Evolutionary conservation across 2,329 filamentous ascomycete species (phyloP).

Genomic region (Xylaria multiplex): DNA sequence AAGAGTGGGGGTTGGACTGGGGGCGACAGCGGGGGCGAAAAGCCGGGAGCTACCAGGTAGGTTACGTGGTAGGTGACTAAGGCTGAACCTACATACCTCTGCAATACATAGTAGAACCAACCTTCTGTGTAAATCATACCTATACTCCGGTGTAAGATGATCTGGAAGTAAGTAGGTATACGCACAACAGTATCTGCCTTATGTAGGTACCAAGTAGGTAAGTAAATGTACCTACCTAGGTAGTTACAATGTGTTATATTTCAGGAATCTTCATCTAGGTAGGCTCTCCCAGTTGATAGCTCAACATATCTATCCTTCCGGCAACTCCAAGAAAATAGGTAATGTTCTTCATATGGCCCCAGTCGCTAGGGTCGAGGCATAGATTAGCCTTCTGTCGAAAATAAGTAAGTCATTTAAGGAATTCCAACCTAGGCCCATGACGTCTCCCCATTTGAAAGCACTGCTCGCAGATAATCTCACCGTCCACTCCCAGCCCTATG

Average conservation of each 20-base stretch:
- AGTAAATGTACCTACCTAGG: background rate
- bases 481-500: background rate
- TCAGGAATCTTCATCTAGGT: too few relatives aligned
- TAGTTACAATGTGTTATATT: background rate
- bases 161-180: too few relatives aligned
- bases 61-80: too few relatives aligned
- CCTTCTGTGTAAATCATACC: too few relatives aligned
- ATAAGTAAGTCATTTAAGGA: background rate
- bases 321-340: too few relatives aligned
- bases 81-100: too few relatives aligned
- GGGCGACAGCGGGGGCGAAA: background rate
- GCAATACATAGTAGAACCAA: too few relatives aligned
- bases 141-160: too few relatives aligned
- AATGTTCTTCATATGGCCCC: too few relatives aligned
- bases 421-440: background rate
- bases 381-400: background rate
- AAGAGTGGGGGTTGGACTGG: background rate
- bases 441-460: background rate
- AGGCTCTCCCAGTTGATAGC: too few relatives aligned
- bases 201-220: background rate
- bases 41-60: slow-evolving; percentile 15
- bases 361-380: too few relatives aligned
- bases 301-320: too few relatives aligned
- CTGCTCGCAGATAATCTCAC: background rate
- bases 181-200: background rate